These are phyloP conservation scores for Parietichytrium sp. DNA, from an alignment of 108 stramenopile species.

Conservation along the genomic window DNA sequence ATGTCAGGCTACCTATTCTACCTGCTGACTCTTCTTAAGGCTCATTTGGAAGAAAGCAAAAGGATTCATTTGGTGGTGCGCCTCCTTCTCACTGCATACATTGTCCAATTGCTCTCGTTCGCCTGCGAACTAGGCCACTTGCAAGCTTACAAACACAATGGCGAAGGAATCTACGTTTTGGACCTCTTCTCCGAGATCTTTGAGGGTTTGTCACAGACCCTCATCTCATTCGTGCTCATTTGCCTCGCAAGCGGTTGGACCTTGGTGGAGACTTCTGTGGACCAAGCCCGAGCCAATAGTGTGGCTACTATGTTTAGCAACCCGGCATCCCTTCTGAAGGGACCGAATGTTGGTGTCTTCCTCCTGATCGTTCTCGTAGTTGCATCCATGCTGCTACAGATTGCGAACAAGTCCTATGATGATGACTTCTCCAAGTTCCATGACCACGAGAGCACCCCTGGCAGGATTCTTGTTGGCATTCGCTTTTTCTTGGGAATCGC, in stretches of 20 bases:
- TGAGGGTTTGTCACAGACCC: slow-evolving; percentile 13
- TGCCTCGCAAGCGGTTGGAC: slow-evolving; percentile 29
- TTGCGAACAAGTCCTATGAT: slow-evolving; percentile 21
- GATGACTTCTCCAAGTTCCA: slow-evolving; percentile 16
- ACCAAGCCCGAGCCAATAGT: slow-evolving; percentile 24
- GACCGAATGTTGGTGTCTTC: slow-evolving; percentile 16
- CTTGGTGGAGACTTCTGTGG: slow-evolving; percentile 8
- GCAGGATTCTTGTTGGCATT: slow-evolving; percentile 10
- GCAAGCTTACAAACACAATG: slow-evolving; percentile 1
- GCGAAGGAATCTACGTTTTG: background rate
- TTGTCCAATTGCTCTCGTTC: background rate
- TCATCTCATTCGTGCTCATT: slow-evolving; percentile 33
- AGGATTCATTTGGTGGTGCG: slow-evolving; percentile 28
- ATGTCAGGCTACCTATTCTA: background rate
- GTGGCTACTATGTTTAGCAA: slow-evolving; percentile 22
- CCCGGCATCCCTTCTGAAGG: background rate
- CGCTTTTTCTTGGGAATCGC: slow-evolving; percentile 2
- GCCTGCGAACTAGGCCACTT: slow-evolving; percentile 8
- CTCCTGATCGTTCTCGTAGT: background rate
- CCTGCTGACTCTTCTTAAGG: background rate
- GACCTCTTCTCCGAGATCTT: background rate
- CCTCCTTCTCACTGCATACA: background rate
- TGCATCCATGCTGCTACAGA: slow-evolving; percentile 15
- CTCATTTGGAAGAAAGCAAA: background rate
- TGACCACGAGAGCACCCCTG: slow-evolving; percentile 21